Evolutionary conservation across 2,329 filamentous ascomycete genomes (phyloP).

Genomic region (Teratosphaeria epicoccoides): DNA sequence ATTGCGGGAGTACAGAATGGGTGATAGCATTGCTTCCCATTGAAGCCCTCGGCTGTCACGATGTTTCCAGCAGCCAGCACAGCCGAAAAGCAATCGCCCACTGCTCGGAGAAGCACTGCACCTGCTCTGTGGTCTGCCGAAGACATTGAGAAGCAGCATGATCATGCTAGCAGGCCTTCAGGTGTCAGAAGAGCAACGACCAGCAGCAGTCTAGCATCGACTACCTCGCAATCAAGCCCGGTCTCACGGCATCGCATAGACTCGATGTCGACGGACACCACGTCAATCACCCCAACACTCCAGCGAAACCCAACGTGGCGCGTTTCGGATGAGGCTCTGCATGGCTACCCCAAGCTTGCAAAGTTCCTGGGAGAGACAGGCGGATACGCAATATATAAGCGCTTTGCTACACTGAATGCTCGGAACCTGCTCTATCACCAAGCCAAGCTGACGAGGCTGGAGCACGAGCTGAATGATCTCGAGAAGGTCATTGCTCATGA

Average conservation of each 20-base stretch:
- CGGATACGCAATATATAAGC: slow-evolving; percentile 15
- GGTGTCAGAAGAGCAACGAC: background rate
- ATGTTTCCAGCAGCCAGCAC: background rate
- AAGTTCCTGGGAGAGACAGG: slow-evolving; percentile 9
- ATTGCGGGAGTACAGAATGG: too few relatives aligned
- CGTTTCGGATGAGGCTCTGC: slow-evolving; percentile 9
- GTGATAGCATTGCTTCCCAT: too few relatives aligned
- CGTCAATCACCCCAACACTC: slow-evolving; percentile 1
- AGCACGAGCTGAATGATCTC: slow-evolving; percentile 14
- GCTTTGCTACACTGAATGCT: slow-evolving; percentile 15
- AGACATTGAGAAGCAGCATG: background rate
- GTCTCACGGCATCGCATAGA: background rate
- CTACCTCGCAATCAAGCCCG: slow-evolving; percentile 3
- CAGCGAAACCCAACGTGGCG: slow-evolving; percentile 6
- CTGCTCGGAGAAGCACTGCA: background rate
- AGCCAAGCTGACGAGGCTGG: slow-evolving; percentile 15
- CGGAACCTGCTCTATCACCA: slow-evolving; percentile 19
- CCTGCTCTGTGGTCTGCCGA: background rate
- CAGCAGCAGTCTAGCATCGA: slow-evolving; percentile 1
- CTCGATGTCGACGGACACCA: background rate
- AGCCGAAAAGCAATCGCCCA: background rate
- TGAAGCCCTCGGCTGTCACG: too few relatives aligned
- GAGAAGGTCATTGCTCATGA: slow-evolving; percentile 8
- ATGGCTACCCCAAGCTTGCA: slow-evolving; percentile 15
- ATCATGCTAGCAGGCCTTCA: background rate